Percentiles rank a stretch among this genome's conserved stretches.
Evolutionary conservation across 1,284 basidiomycete genomes (phyloP).

Genomic region (Macrocybe sp.): DNA sequence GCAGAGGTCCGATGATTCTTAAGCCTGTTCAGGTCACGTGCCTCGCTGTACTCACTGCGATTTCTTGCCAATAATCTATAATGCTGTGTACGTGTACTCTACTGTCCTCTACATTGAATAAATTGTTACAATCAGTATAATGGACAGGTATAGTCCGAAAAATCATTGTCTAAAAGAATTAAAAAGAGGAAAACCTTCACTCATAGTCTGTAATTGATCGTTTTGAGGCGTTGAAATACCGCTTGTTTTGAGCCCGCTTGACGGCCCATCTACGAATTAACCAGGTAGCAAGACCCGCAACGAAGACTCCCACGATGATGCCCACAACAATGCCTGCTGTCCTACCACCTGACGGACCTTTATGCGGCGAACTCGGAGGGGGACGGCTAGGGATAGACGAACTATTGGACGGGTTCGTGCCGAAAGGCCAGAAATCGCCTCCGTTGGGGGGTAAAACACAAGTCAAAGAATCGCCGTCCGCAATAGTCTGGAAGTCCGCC

Average conservation of each 20-base stretch:
- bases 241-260: conserved; percentile 23
- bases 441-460: conserved; percentile 63
- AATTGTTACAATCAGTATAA: too few species aligned
- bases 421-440: conserved; percentile 73
- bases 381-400: conserved; percentile 12
- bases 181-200: too few species aligned
- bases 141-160: too few species aligned
- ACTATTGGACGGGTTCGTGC: conserved; percentile 40
- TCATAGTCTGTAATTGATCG: conserved; percentile 10
- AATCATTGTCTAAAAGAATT: too few species aligned
- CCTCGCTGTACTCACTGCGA: too few species aligned
- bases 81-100: too few species aligned
- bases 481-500: conserved; percentile 43
- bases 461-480: conserved; percentile 52
- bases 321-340: conserved; percentile 53
- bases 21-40: too few species aligned
- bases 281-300: conserved; percentile 37
- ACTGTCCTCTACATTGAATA: too few species aligned
- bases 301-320: conserved; percentile 42
- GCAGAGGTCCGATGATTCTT: too few species aligned
- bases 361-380: conserved; percentile 4
- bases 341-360: conserved; percentile 15
- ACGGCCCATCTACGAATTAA: conserved; percentile 46
- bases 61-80: too few species aligned
- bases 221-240: conserved; percentile 20